A percentile compares a stretch with the other conserved stretches of the same genome.
Evolutionary conservation across 805 yeast species (phyloP).

Genomic region (Candida ortonii): DNA sequence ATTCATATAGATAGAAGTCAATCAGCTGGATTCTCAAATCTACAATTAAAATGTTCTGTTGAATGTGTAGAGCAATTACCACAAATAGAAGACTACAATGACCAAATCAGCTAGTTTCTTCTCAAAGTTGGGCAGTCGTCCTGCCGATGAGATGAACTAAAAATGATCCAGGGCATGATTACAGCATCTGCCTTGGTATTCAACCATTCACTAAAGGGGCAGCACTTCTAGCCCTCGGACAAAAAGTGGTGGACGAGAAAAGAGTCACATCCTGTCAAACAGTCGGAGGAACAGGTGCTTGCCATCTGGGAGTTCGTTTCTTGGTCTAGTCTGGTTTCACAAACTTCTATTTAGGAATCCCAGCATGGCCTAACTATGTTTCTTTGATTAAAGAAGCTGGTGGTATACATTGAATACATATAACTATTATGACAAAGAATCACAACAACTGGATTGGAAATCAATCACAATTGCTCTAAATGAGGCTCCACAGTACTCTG

Average conservation of each 20-base stretch:
- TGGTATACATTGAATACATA: slow-evolving; percentile 39
- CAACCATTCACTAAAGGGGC: slow-evolving; percentile 37
- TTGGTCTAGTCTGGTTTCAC: slow-evolving; percentile 37
- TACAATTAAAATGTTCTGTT: too few species aligned
- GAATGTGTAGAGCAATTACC: neutral
- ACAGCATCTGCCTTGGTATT: slow-evolving; percentile 41
- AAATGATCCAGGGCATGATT: slow-evolving; percentile 44
- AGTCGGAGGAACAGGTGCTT: slow-evolving; percentile 48
- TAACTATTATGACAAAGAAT: slow-evolving; percentile 40
- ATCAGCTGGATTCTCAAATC: too few species aligned
- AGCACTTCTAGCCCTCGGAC: slow-evolving; percentile 37
- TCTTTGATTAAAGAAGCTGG: slow-evolving; percentile 49
- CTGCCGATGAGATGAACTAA: slow-evolving; percentile 17
- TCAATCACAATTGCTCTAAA: slow-evolving; percentile 54
- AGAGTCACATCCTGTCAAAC: slow-evolving; percentile 46
- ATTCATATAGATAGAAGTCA: too few species aligned
- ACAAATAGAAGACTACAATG: too few species aligned
- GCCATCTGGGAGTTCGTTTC: slow-evolving; percentile 47
- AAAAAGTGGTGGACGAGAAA: slow-evolving; percentile 26
- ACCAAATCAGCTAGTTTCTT: too few species aligned
- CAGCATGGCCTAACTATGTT: slow-evolving; percentile 52
- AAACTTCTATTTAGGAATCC: slow-evolving; percentile 38
- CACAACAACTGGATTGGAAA: slow-evolving; percentile 48
- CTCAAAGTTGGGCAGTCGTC: slow-evolving; percentile 4
- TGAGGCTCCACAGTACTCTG: slow-evolving; percentile 48